Conservation (phyloP, 2,329 filamentous ascomycete genomes). For the Colletotrichum shisoi region DNA sequence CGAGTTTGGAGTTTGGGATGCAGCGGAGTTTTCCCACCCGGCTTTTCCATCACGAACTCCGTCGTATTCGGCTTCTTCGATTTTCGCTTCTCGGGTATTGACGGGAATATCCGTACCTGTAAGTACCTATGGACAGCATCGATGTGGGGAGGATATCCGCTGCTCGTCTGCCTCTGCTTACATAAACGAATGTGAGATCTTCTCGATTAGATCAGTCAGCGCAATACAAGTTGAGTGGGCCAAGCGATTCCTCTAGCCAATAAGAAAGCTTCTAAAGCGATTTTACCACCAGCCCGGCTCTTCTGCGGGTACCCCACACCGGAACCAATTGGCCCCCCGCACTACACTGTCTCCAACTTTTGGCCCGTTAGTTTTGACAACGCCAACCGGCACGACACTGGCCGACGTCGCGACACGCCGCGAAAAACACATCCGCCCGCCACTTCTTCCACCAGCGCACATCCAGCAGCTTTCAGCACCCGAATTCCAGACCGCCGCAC, state of each 20-base stretch:
- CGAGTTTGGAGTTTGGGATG: too few species aligned
- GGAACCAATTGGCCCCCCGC: conserved; percentile 18
- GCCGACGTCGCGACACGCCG: conserved; percentile 30
- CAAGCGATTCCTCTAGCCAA: conserved; percentile 10
- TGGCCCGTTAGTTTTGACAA: conserved; percentile 12
- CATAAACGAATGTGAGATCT: too few species aligned
- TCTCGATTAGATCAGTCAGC: not conserved
- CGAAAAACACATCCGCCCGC: conserved; percentile 1
- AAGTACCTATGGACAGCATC: too few species aligned
- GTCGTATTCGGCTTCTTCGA: conserved; percentile 4
- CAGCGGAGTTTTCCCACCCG: not conserved
- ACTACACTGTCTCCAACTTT: conserved; percentile 28
- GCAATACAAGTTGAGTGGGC: not conserved
- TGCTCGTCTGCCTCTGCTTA: too few species aligned
- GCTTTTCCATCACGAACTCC: not conserved
- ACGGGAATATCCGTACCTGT: too few species aligned
- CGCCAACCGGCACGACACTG: not conserved
- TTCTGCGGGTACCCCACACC: conserved; percentile 26
- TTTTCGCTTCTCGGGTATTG: not conserved
- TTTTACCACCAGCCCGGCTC: conserved; percentile 19
- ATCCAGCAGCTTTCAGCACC: not conserved
- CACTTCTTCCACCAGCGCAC: not conserved
- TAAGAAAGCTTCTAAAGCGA: conserved; percentile 12
- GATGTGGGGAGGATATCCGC: too few species aligned
- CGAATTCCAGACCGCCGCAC: conserved; percentile 6